Base-by-base conservation (phyloP, 1,284 basidiomycete genomes). In the Ganoderma boninense region DNA sequence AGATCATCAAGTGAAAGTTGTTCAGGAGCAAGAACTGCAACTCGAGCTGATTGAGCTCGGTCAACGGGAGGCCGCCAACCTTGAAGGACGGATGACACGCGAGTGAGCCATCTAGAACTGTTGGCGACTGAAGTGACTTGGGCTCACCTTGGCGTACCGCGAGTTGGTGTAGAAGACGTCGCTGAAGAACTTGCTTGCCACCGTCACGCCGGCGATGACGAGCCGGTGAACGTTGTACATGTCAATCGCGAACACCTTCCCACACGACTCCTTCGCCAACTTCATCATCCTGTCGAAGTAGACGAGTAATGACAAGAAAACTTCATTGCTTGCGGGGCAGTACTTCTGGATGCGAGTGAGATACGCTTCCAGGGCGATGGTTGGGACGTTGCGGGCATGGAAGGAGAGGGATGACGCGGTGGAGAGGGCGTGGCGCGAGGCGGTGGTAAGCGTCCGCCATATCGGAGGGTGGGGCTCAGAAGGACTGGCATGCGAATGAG, bases 111-210 rank as follows among this genome's bases (percentile, higher is more conserved):
- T 26, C 38, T 20, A n/a, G 38, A 62, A 43, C 23, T 5, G 26
- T 23, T 18, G 20, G 11, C 6, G n/a, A 26, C 14, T 14, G 13
- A 29, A 26, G 7, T 44, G 26, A 26, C 42, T 42, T 16, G 60
- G 23, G 35, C 91, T 66, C 72, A 97, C 97, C 90, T 99, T 99
- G 69, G 97, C 97, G 80, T 99, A 99, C 46, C 97, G 88, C 40
- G 97, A 98, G 79, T 99, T 99, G n/a, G 97, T 99, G 83, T 99
- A 99, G 79, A 99, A 99, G 13, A 99, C 97, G 81, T 99, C 97
- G 71, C 94, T 96, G 81, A 99, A 99, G 81, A 99, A 99, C 82
- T 99, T 99, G 85, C 95, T 97, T 23, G 97, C 97, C 11, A 99
- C 97, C 2, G 97, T 99, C 35, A 99, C 94, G 4, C 97, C 97